A percentile compares a stretch with the other conserved stretches of the same genome.
phyloP scores from a whole-genome alignment of 306 rosid species.

The Benincasa hispida region DNA sequence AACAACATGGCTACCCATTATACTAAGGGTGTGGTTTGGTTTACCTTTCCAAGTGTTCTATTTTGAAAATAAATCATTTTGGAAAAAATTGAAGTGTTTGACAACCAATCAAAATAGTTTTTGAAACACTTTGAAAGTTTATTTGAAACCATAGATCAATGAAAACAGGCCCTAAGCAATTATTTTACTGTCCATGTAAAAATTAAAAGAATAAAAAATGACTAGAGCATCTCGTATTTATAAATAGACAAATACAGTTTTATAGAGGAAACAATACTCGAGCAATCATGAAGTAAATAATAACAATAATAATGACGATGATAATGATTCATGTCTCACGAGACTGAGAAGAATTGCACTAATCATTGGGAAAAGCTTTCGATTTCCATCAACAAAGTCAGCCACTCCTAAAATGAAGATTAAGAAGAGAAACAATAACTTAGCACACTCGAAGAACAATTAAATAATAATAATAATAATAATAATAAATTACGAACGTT shows the following conservation, averaged over 20 bases:
- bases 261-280: background rate
- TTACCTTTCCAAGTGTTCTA: too few relatives aligned
- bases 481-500: too few relatives aligned
- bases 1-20: too few relatives aligned
- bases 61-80: too few relatives aligned
- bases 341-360: conserved; percentile 66
- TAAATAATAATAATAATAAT: too few relatives aligned
- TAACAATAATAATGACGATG: background rate
- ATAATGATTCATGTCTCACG: conserved; percentile 30
- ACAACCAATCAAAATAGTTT: too few relatives aligned
- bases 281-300: background rate
- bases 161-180: background rate
- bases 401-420: conserved; percentile 46
- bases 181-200: background rate
- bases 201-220: background rate
- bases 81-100: too few relatives aligned
- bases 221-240: background rate
- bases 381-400: conserved; percentile 65
- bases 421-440: background rate
- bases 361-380: conserved; percentile 44
- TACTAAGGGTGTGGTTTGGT: too few relatives aligned
- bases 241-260: background rate
- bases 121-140: too few relatives aligned
- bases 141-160: too few relatives aligned
- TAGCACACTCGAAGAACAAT: background rate